Conservation (phyloP, 768 basidiomycete species). For the Serendipita sp. region DNA sequence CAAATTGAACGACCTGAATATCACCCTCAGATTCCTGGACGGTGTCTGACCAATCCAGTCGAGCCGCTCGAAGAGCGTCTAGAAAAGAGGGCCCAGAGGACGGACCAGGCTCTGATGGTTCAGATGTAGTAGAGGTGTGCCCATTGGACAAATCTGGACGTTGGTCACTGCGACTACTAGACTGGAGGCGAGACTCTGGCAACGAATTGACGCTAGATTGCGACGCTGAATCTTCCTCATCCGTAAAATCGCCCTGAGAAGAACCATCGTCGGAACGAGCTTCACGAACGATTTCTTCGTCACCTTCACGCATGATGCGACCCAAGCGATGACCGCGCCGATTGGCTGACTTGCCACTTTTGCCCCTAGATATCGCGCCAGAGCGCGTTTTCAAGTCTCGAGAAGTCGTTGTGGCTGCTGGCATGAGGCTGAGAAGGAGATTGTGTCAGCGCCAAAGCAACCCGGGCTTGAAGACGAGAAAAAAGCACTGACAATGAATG, state of each 20-base stretch:
- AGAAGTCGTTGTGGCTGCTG: not conserved
- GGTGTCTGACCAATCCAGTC: conserved; percentile 12
- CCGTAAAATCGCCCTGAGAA: not conserved
- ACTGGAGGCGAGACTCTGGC: not conserved
- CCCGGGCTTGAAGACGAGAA: not conserved
- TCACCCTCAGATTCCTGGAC: conserved; percentile 23
- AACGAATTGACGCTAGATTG: not conserved
- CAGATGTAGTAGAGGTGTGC: not conserved
- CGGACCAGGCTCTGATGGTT: not conserved
- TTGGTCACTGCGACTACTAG: not conserved
- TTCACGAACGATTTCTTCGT: conserved; percentile 13
- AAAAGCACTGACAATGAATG: not conserved
- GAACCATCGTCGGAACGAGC: not conserved
- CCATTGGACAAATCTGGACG: not conserved
- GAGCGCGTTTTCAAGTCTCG: not conserved
- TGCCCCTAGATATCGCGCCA: not conserved
- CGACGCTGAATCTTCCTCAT: conserved; percentile 8
- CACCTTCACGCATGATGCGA: conserved; percentile 9
- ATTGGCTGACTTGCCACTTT: not conserved
- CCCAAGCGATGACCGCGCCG: not conserved
- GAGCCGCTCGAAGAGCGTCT: conserved; percentile 8
- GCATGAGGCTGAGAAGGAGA: not conserved
- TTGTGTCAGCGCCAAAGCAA: conserved; percentile 5
- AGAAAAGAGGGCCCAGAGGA: not conserved
- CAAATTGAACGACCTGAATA: conserved; percentile 70